These are phyloP conservation scores for Fistulifera solaris DNA, from an alignment of 108 stramenopile species.

Conservation along the genomic window DNA sequence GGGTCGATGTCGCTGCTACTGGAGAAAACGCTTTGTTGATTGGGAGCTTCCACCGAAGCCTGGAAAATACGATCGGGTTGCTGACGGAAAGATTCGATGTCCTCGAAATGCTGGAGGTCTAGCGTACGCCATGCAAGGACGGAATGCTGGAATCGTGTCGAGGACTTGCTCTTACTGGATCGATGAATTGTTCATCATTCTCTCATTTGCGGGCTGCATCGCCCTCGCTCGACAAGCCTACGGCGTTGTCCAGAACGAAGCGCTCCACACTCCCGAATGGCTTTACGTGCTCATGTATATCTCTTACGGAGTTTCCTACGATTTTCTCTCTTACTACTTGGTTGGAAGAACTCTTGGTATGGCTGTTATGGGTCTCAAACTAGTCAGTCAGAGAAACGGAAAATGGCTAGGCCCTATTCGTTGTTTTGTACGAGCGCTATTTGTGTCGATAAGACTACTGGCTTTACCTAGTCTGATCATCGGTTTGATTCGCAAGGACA, in stretches of 20 bases:
- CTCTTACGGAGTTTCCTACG: conserved; percentile 8
- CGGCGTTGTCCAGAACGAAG: background rate
- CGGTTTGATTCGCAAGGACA: no score
- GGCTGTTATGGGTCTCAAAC: conserved; percentile 14
- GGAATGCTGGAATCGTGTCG: conserved; percentile 14
- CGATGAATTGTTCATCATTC: conserved; percentile 10
- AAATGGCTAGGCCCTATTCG: no score
- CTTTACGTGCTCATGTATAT: background rate
- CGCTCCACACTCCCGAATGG: background rate
- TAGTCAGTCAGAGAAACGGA: conserved; percentile 15
- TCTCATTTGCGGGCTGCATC: conserved; percentile 6
- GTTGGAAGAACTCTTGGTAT: conserved; percentile 23
- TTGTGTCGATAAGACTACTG: no score
- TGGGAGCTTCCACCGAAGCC: conserved; percentile 14
- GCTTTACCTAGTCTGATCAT: no score
- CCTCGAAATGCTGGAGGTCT: background rate
- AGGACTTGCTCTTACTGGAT: conserved; percentile 1
- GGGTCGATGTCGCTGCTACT: conserved; percentile 9
- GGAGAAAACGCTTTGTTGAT: conserved; percentile 2
- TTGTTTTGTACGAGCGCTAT: no score
- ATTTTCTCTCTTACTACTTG: conserved; percentile 2
- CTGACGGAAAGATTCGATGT: background rate
- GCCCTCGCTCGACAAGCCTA: background rate
- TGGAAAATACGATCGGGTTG: background rate
- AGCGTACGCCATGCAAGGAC: conserved; percentile 19